Evolutionary conservation across 495 filamentous ascomycete genomes (phyloP), one percentile per base, ranked within the genome.

Genomic region (Baudoinia panamericana): DNA sequence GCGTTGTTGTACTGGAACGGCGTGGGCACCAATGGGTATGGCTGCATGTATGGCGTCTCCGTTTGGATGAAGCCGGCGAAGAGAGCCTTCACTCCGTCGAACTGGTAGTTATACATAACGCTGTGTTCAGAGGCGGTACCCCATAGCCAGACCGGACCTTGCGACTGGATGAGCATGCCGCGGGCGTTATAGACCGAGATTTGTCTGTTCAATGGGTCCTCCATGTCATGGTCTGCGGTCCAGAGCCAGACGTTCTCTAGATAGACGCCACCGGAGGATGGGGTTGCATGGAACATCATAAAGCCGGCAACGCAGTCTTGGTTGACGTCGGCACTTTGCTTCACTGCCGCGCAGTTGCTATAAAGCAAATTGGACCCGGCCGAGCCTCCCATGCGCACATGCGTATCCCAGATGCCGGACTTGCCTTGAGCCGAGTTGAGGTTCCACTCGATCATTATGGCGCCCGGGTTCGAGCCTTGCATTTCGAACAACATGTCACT

Each of bases 41-140:
- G 53, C 48, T 53, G 69, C 55, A 42, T 63, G 53, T 63, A 65
- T 9, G 55, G 81, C 1, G 84, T 84, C 59, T 92, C 84, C 6
- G 84, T 85, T 51, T 93, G 84, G 53, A 88, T 77, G 56, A 80
- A 72, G 15, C 79, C 78, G 56, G 74, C 76, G 54, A 76, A 78
- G 36, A 88, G 64, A 46, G 82, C 76, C 50, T 71, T 63, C 4
- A 82, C 80, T 32, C 69, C 71, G 35, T 66, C 61, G 47, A 90
- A 64, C 44, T 90, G 80, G 66, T 88, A 92, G 56, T 93, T 82
- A 54, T 85, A 86, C 1, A 92, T 67, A 4, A 69, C 63, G 56
- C 77, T 72, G 59, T 93, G 84, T 60, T 93, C 84, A 4, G 76
- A 75, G 0, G 69, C 69, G 0, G 83, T 87, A 33, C 82, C 84